Evolutionary conservation across 331 rosid species (phyloP).

Genomic region (Erythrophleum ivorense): DNA sequence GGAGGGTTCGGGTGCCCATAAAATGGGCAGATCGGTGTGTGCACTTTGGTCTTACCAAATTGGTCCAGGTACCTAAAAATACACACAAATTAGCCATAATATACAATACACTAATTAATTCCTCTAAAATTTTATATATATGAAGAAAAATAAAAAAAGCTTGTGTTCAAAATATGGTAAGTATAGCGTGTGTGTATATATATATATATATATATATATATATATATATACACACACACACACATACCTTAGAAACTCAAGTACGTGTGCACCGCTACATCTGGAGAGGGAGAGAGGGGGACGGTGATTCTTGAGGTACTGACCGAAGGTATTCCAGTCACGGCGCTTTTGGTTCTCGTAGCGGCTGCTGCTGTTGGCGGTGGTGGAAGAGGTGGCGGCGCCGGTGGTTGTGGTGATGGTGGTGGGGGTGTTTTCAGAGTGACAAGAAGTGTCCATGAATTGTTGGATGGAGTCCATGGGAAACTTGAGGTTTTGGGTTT

Average conservation of each 20-base stretch:
- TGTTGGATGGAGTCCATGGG: conserved; percentile 79
- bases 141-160: not conserved
- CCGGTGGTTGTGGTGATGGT: conserved; percentile 27
- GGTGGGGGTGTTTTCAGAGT: conserved; percentile 42
- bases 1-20: conserved; percentile 97
- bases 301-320: conserved; percentile 90
- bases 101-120: conserved; percentile 8
- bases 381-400: conserved; percentile 51
- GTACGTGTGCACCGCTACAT: conserved; percentile 98
- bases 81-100: not conserved
- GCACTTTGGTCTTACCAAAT: conserved; percentile 96
- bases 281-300: conserved; percentile 94
- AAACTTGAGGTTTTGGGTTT: conserved; percentile 1
- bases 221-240: too few relatives aligned
- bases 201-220: too few relatives aligned
- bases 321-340: conserved; percentile 98
- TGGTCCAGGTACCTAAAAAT: conserved; percentile 75
- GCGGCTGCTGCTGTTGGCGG: conserved; percentile 65
- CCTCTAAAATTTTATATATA: not conserved
- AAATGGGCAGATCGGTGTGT: conserved; percentile 89
- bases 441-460: conserved; percentile 52
- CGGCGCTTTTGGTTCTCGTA: conserved; percentile 97
- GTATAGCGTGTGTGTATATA: not conserved
- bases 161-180: not conserved
- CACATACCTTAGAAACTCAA: conserved; percentile 75